phyloP scores from a whole-genome alignment of 306 rosid genomes.

The Trichosanthes truncata region DNA sequence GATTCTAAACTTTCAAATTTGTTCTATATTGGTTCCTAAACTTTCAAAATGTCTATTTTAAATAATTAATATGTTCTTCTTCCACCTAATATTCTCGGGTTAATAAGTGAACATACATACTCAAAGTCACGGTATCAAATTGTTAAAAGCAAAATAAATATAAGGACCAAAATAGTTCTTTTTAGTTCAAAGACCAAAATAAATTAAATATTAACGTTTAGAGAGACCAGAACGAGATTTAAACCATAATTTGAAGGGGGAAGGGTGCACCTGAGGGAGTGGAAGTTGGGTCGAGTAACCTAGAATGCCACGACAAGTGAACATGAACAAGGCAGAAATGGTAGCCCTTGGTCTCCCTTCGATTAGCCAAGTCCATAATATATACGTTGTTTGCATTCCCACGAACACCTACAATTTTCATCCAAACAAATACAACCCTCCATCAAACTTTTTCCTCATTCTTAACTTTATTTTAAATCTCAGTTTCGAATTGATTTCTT shows the following conservation, averaged over 20 bases:
- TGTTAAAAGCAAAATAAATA: background rate
- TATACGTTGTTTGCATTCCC: slow-evolving; percentile 79
- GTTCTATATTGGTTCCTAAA: too few relatives aligned
- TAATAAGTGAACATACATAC: background rate
- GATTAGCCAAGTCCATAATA: slow-evolving; percentile 73
- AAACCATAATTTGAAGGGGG: background rate
- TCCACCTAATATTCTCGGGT: too few relatives aligned
- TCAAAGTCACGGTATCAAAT: too few relatives aligned
- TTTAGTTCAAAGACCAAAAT: too few relatives aligned
- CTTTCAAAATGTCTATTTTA: too few relatives aligned
- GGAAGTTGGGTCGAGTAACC: slow-evolving; percentile 95
- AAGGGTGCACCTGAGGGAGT: slow-evolving; percentile 53
- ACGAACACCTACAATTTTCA: slow-evolving; percentile 53
- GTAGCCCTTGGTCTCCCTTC: slow-evolving; percentile 91
- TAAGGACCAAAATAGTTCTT: too few relatives aligned
- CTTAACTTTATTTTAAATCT: too few relatives aligned
- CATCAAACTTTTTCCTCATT: background rate
- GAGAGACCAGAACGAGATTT: background rate
- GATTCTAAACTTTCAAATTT: too few relatives aligned
- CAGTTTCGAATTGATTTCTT: too few relatives aligned
- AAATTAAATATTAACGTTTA: too few relatives aligned
- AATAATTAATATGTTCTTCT: too few relatives aligned
- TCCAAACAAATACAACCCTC: background rate
- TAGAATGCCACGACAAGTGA: slow-evolving; percentile 86
- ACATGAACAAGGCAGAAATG: slow-evolving; percentile 74